Percentiles rank a stretch among this genome's conserved stretches.
Evolutionary conservation across 23 red algal genomes (phyloP).

Genomic region (Agarophyton chilense): DNA sequence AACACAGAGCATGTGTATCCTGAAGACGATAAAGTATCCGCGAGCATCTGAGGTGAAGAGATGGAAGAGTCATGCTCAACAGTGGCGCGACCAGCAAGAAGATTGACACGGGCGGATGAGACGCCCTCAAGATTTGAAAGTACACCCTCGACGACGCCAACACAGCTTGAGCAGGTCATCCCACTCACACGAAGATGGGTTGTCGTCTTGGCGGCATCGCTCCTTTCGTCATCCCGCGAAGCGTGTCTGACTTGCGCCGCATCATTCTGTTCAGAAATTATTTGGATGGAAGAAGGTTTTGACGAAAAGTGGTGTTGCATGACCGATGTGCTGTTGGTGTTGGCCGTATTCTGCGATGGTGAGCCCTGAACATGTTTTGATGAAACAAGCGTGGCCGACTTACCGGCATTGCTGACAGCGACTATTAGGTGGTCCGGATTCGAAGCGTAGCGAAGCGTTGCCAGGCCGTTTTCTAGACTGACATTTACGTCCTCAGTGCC

Average conservation of each 20-base stretch:
- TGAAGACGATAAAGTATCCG: slow-evolving; percentile 12
- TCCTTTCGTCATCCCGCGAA: neutral
- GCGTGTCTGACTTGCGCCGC: neutral
- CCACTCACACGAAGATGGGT: slow-evolving; percentile 59
- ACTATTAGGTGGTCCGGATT: neutral
- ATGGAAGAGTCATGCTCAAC: slow-evolving; percentile 50
- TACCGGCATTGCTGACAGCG: slow-evolving; percentile 22
- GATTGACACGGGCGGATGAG: slow-evolving; percentile 48
- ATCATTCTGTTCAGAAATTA: neutral
- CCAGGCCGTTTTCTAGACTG: slow-evolving; percentile 40
- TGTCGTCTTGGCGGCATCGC: neutral
- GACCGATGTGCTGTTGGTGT: neutral
- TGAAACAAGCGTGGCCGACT: slow-evolving; percentile 26
- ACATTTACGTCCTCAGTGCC: slow-evolving; percentile 44
- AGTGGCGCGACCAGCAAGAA: slow-evolving; percentile 72
- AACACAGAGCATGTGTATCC: slow-evolving; percentile 40
- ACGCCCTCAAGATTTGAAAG: slow-evolving; percentile 56
- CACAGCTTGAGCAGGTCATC: slow-evolving; percentile 88
- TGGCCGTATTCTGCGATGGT: neutral
- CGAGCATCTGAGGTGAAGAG: slow-evolving; percentile 2
- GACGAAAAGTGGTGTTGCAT: neutral
- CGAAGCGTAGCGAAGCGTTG: slow-evolving; percentile 17
- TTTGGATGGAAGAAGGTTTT: neutral
- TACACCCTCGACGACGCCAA: slow-evolving; percentile 68
- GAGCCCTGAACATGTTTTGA: neutral